Evolutionary conservation across 306 rosid genomes (phyloP).

Genomic region (Vigna angularis): DNA sequence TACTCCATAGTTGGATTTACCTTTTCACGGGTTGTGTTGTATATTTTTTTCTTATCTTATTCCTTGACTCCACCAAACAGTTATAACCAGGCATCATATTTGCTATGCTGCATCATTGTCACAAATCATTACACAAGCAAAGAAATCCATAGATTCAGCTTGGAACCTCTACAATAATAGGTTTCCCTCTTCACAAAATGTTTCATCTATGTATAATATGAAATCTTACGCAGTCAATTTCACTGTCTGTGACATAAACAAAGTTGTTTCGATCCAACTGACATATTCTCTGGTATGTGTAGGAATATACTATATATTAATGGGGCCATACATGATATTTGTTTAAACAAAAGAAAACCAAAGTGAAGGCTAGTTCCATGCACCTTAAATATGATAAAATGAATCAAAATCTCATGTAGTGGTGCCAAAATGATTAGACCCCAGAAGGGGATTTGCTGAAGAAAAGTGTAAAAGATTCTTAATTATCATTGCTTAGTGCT

Average conservation of each 20-base stretch:
- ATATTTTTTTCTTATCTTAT: background rate
- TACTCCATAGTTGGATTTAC: constrained; percentile 23
- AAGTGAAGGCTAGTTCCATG: constrained; percentile 4
- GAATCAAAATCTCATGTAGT: constrained; percentile 22
- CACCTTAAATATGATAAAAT: background rate
- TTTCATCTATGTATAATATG: background rate
- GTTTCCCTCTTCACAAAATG: background rate
- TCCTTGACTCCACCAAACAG: background rate
- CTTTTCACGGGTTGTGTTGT: constrained; percentile 22
- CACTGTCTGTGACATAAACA: background rate
- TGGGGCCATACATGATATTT: background rate
- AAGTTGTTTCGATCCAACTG: background rate
- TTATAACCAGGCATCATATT: background rate
- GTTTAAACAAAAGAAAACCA: background rate
- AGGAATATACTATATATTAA: constrained; percentile 30
- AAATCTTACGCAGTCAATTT: background rate
- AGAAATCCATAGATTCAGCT: constrained; percentile 12
- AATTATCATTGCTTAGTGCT: background rate
- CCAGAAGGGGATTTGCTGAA: constrained; percentile 23
- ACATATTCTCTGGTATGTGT: constrained; percentile 19
- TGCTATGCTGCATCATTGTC: constrained; percentile 26
- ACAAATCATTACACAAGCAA: constrained; percentile 26
- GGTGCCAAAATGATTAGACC: constrained; percentile 37
- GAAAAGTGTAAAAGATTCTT: constrained; percentile 30
- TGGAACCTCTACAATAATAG: background rate